Percentiles rank a stretch among this genome's conserved stretches.
Conservation (phyloP, 768 basidiomycete genomes). For the Mycena epipterygia region DNA sequence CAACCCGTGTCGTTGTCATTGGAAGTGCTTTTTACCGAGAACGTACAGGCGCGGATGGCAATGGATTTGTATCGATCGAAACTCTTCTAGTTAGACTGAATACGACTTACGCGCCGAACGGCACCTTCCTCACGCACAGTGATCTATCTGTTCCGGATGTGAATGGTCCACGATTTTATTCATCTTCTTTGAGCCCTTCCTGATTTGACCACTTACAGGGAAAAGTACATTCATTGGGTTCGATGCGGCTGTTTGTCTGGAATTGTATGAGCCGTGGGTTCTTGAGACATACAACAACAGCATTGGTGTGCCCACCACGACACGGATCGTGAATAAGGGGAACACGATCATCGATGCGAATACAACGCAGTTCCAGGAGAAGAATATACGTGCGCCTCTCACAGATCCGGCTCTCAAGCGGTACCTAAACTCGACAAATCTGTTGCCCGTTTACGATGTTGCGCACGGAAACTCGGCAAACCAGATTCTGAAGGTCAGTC, state of each 20-base stretch:
- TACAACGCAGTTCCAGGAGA: slow-evolving; percentile 35
- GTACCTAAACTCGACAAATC: slow-evolving; percentile 46
- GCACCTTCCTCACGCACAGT: slow-evolving; percentile 35
- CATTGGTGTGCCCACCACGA: slow-evolving; percentile 45
- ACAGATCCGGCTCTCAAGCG: slow-evolving; percentile 38
- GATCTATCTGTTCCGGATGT: slow-evolving; percentile 35
- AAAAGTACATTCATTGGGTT: slow-evolving; percentile 51
- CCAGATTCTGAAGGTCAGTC: slow-evolving; percentile 48
- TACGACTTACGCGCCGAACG: slow-evolving; percentile 40
- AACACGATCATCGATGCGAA: slow-evolving; percentile 42
- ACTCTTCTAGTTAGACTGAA: slow-evolving; percentile 39
- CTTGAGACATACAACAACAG: slow-evolving; percentile 54
- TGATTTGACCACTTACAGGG: slow-evolving; percentile 22
- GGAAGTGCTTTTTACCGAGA: not conserved
- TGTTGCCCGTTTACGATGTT: slow-evolving; percentile 40
- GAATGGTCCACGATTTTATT: slow-evolving; percentile 23
- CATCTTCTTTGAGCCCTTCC: not conserved
- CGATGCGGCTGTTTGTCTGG: slow-evolving; percentile 55
- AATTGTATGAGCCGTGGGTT: slow-evolving; percentile 58
- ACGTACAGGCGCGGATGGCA: slow-evolving; percentile 25
- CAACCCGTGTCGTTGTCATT: not conserved
- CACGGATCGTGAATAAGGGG: slow-evolving; percentile 48
- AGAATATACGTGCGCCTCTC: slow-evolving; percentile 37
- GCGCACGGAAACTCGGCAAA: slow-evolving; percentile 56
- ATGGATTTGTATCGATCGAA: slow-evolving; percentile 41